Evolutionary conservation across 176 grass and related monocot species (phyloP).

Genomic region (Leersia perrieri): DNA sequence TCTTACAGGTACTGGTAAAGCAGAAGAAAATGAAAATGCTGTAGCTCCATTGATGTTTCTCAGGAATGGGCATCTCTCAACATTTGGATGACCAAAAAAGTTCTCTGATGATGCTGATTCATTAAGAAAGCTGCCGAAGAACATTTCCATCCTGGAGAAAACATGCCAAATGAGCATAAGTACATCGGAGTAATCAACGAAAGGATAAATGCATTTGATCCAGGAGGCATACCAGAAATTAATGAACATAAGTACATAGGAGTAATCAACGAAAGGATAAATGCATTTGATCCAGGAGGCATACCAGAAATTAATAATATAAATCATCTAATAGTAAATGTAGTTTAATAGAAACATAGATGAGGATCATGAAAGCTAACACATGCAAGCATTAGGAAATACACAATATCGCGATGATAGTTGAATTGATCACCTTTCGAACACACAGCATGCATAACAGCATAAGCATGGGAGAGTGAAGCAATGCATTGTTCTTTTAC

Average conservation of each 20-base stretch:
- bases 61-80: conserved; percentile 72
- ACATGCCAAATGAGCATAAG: conserved; percentile 22
- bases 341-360: not conserved
- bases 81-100: conserved; percentile 45
- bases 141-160: conserved; percentile 61
- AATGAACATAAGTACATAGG: conserved; percentile 22
- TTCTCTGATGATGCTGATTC: conserved; percentile 52
- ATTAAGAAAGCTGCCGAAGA: conserved; percentile 44
- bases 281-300: not conserved
- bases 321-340: conserved; percentile 4
- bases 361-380: not conserved
- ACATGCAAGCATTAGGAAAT: not conserved
- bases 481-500: not conserved
- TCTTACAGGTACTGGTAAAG: conserved; percentile 55
- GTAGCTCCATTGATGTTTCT: conserved; percentile 64
- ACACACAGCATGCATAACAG: not conserved
- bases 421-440: not conserved
- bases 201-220: not conserved
- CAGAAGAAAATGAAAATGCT: conserved; percentile 61
- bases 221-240: not conserved
- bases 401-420: not conserved
- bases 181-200: not conserved
- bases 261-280: not conserved
- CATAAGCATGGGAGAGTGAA: not conserved
- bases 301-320: not conserved